Conservation (phyloP, 2,329 filamentous ascomycete genomes). For the Emergomyces orientalis region DNA sequence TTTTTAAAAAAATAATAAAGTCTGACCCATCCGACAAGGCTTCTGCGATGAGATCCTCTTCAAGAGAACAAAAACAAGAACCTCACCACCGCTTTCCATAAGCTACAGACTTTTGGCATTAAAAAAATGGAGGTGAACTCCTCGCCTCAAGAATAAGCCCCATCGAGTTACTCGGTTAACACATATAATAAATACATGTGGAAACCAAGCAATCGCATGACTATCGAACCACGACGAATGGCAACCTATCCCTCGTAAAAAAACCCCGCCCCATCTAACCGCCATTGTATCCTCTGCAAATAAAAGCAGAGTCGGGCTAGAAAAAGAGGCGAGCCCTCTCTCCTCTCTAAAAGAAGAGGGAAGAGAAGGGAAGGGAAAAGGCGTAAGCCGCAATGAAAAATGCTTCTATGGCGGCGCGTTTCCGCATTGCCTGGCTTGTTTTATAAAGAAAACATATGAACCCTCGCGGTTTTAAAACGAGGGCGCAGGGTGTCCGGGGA, state of each 20-base stretch:
- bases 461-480: background rate
- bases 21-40: constrained; percentile 63
- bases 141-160: constrained; percentile 99
- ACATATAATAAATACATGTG: constrained; percentile 33
- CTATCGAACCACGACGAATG: constrained; percentile 79
- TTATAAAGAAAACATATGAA: constrained; percentile 14
- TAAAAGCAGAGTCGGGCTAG: constrained; percentile 11
- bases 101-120: constrained; percentile 43
- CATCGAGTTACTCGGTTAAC: constrained; percentile 84
- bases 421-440: constrained; percentile 58
- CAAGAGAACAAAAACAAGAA: constrained; percentile 28
- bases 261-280: constrained; percentile 21
- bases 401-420: constrained; percentile 99
- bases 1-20: constrained; percentile 34
- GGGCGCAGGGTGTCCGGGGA: constrained; percentile 80
- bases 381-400: constrained; percentile 67
- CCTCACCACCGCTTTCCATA: constrained; percentile 42
- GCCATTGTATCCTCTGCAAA: constrained; percentile 21
- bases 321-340: background rate
- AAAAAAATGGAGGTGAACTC: constrained; percentile 49
- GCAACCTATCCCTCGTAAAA: constrained; percentile 58
- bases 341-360: constrained; percentile 17
- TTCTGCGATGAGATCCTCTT: constrained; percentile 36
- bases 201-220: constrained; percentile 86
- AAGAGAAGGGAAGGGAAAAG: constrained; percentile 46